Evolutionary conservation across 2,329 filamentous ascomycete genomes (phyloP), one percentile per base, ranked within the genome.

Genomic region (Epichloe glyceriae): DNA sequence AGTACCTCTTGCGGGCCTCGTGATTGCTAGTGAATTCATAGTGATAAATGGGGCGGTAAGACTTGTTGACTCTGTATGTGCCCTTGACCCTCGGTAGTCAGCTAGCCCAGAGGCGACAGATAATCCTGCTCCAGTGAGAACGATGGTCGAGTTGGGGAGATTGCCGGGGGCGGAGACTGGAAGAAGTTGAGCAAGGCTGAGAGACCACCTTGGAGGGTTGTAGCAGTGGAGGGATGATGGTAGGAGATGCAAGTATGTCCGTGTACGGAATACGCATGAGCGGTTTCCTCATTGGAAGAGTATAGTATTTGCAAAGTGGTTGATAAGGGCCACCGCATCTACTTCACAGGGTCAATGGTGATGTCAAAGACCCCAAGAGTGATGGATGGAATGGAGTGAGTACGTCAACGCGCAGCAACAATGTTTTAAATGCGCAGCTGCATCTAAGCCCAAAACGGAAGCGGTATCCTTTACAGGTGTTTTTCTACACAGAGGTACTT

Each of bases 201-300:
- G 55, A 95, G 75, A 50, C 90, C 90, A 26, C 86, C 87, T 5
- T 77, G 66, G 39, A 86, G 64, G 2, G 85, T 85, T 45, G 73
- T 75, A 47, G 91, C 90, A 54, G 78, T 80, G 46, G 75, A 67
- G 4, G 93, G 53, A 88, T 76, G 63, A 93, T 82, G 49, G 75
- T 78, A 3, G 90, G 86, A 26, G 83, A 72, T 22, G 90, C 82
- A 50, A 96, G 76, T 41, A 86, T 83, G 57, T 86, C 82, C 62
- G 88, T 95, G 65, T 91, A 97, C 53, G 91, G 91, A 60, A 97
- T 94, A 58, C 89, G 83, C 71, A 95, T 83, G 52, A 88, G 78
- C 60, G 84, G 78, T 67, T 79, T 85, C 67, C 76, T 76, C 81
- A 86, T 84, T 56, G 61, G 56, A 53, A 14, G 12, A n/a, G 11